phyloP scores from a whole-genome alignment of 257 asterid genomes.

The Penstemon davidsonii region DNA sequence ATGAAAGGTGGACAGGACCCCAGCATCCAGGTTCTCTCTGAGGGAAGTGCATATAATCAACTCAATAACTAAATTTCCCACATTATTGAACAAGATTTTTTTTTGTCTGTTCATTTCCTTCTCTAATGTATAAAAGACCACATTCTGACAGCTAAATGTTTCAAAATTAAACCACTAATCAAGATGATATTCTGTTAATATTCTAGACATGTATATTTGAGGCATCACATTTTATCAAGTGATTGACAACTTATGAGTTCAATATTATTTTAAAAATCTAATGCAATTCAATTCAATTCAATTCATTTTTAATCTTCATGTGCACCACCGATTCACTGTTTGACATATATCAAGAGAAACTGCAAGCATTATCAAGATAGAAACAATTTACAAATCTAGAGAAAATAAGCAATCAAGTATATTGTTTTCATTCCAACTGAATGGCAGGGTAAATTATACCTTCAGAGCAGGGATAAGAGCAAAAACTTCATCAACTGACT shows the following conservation, averaged over 20 bases:
- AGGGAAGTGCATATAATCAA: conserved; percentile 11
- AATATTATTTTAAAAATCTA: not conserved
- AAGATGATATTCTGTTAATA: too few species aligned
- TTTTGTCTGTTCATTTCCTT: conserved; percentile 11
- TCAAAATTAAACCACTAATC: too few species aligned
- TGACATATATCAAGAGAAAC: conserved; percentile 7
- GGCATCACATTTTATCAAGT: too few species aligned
- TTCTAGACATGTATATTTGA: too few species aligned
- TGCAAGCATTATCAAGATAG: conserved; percentile 4
- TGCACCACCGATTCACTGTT: not conserved
- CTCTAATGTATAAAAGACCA: not conserved
- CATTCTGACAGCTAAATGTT: not conserved
- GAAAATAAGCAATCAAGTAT: conserved; percentile 21
- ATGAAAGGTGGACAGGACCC: not conserved
- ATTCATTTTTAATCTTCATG: not conserved
- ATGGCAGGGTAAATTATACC: conserved; percentile 44
- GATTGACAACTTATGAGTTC: too few species aligned
- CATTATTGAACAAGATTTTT: not conserved
- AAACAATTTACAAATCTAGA: conserved; percentile 17
- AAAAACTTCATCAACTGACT: conserved; percentile 83
- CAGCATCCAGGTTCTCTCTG: not conserved
- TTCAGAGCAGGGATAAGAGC: conserved; percentile 76
- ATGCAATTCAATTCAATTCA: not conserved
- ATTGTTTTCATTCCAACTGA: conserved; percentile 12
- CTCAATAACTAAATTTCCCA: not conserved